Base-by-base conservation (phyloP, 257 asterid species). In the Scutellaria baicalensis region DNA sequence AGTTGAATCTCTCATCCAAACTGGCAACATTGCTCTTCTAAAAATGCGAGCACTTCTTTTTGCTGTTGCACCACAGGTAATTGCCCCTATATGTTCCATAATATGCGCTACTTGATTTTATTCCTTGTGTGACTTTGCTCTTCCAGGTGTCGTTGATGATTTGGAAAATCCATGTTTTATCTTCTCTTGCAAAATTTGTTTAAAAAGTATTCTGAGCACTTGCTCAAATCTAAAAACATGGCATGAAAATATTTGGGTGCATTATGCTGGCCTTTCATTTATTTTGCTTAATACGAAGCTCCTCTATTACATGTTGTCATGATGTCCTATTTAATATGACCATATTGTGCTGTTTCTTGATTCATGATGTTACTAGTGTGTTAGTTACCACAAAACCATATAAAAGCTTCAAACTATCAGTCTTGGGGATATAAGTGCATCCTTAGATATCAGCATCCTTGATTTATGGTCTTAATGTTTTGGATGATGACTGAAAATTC, bases 21-120 rank as follows among this genome's bases (percentile, higher is more conserved):
- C 79, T 77, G 87, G 83, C 81, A 92, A 92, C 78, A 80, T 92
- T 49, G 69, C 78, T 77, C 89, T 89, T 61, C 84, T 92, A 44
- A 89, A 92, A 80, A 47, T 81, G 43, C 89, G 95, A 18, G 96
- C 95, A 2, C 84, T 92, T 70, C 76, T 87, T 51, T 87, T 80
- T 75, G 87, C 89, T 67, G 88, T 74, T 55, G 84, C 78, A 36
- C 97, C 97, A 0, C 89, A 87, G 95, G 97, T 91, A 87, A 9
- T 40, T 49, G 20, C 64, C 68, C 59, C 49, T 73, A 59, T 50
- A 40, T 12, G 21, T 16, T 38, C 52, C 6, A 8, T 61, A 10
- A 5, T 63, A 39, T 59, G 42, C 39, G 62, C 60, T 70, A 38
- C 66, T 68, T 21, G 31, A 18, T 64, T 70, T 74, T 27, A 36